These are phyloP conservation scores for Pythium apleroticum DNA, from an alignment of 352 stramenopile species.

Conservation along the genomic window DNA sequence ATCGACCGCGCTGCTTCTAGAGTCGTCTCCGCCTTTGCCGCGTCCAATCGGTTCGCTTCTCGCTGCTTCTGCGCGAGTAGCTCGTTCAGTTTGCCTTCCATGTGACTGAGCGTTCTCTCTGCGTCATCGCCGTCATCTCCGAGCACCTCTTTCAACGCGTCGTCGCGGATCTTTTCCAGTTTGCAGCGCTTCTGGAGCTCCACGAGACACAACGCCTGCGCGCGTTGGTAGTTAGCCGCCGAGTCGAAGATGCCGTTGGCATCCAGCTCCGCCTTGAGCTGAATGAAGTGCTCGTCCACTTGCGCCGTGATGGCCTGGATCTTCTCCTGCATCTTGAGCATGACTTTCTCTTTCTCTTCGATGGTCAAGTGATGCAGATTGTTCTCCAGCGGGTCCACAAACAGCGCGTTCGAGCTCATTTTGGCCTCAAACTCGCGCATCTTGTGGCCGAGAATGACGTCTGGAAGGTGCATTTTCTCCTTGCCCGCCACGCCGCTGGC, in stretches of 20 bases:
- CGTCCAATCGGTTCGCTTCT: background rate
- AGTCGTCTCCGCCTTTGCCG: background rate
- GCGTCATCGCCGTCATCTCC: constrained; percentile 6
- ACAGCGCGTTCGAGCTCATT: constrained; percentile 45
- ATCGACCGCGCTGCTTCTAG: background rate
- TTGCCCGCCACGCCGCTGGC: constrained; percentile 8
- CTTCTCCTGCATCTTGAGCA: constrained; percentile 66
- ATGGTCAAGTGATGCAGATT: constrained; percentile 54
- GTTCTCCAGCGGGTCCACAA: constrained; percentile 57
- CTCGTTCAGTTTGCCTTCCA: constrained; percentile 26
- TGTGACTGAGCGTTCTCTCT: constrained; percentile 12
- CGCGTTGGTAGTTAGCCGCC: constrained; percentile 53
- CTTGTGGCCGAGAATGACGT: constrained; percentile 76
- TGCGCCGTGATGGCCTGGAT: constrained; percentile 59
- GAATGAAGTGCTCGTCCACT: constrained; percentile 55
- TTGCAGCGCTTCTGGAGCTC: constrained; percentile 66
- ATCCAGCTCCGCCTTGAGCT: constrained; percentile 53
- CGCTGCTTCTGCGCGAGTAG: constrained; percentile 16
- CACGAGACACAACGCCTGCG: constrained; percentile 67
- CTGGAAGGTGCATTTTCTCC: constrained; percentile 59
- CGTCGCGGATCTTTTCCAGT: constrained; percentile 59
- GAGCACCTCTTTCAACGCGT: constrained; percentile 59
- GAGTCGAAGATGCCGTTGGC: constrained; percentile 63
- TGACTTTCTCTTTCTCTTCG: constrained; percentile 75
- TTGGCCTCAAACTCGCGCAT: constrained; percentile 80